phyloP scores from a whole-genome alignment of 2,329 filamentous ascomycete genomes.

The Trichophyton simii region DNA sequence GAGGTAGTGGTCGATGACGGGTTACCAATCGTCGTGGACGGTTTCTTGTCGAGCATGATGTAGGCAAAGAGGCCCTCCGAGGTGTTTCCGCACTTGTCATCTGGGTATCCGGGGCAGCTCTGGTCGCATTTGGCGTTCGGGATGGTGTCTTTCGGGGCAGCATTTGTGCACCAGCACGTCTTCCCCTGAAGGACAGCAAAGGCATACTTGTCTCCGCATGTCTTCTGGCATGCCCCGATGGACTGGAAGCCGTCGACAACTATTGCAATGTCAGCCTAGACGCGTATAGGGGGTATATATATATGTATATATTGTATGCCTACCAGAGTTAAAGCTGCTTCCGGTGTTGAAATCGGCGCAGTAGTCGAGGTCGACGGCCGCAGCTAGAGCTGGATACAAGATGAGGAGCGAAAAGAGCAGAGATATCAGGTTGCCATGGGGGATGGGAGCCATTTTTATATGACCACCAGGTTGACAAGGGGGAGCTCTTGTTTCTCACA shows the following conservation, averaged over 20 bases:
- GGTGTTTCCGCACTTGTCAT: conserved; percentile 34
- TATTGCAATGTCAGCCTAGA: conserved; percentile 13
- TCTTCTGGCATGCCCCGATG: conserved; percentile 31
- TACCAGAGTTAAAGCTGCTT: conserved; percentile 25
- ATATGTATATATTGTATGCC: conserved; percentile 11
- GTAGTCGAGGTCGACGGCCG: conserved; percentile 23
- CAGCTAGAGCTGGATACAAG: conserved; percentile 6
- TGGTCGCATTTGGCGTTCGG: conserved; percentile 27
- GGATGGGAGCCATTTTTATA: background rate
- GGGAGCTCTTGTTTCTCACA: background rate
- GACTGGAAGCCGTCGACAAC: conserved; percentile 33
- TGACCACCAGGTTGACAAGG: background rate
- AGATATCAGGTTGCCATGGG: conserved; percentile 6
- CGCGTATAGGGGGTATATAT: too few relatives aligned
- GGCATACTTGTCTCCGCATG: conserved; percentile 32
- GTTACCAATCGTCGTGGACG: conserved; percentile 18
- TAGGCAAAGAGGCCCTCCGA: conserved; percentile 33
- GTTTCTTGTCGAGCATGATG: conserved; percentile 24
- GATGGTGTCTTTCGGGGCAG: conserved; percentile 28
- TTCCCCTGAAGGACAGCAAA: conserved; percentile 36
- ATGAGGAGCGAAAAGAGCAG: conserved; percentile 1
- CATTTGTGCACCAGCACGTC: conserved; percentile 39
- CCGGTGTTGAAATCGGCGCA: conserved; percentile 38
- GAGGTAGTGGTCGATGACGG: conserved; percentile 10
- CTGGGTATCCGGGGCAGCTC: conserved; percentile 36